Base-by-base conservation (phyloP, 305 asterid species). In the Ajuga reptans region DNA sequence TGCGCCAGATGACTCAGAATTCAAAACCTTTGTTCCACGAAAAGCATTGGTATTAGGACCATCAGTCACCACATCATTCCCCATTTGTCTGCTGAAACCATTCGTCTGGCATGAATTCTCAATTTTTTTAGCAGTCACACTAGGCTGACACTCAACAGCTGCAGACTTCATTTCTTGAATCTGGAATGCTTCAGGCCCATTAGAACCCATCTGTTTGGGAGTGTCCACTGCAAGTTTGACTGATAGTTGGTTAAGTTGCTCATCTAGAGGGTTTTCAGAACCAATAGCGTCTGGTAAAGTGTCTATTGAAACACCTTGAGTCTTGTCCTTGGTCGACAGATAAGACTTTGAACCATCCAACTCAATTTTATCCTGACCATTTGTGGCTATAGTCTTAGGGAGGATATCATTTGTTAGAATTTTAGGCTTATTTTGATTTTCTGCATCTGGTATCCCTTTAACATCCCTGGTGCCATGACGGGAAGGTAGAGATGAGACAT, bases 401-500 rank as follows among this genome's bases (percentile, higher is more conserved):
- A 60, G 73, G 50, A 72, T 50, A 74, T 52, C 79, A 73, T 73
- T 21, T 21, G 27, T 21, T 21, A 21, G 27, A 21, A 1, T 21
- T 21, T 21, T 21, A 21, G 27, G 27, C 27, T 21, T 21, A 21
- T 21, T 21, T 21, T 21, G 88, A 72, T 82, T 85, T 69, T 89
- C 88, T 17, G 75, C 72, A 77, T 81, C 91, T 68, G 88, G 72
- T 41, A 54, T 71, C 37, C 80, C 85, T 67, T 72, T 79, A 45
- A 77, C 79, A 68, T 84, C 93, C 78, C 75, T 78, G 27, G 27
- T 21, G 59, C 73, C 85, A 46, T 77, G 83, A 52, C 58, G 81
- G 70, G 87, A 76, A 74, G 95, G 81, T 69, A 88, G 54, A 72
- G 89, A 82, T 73, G 88, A 79, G 55, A 72, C 81, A 67, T 81